Conservation (phyloP, 768 basidiomycete genomes). For the Nidularia sp. region DNA sequence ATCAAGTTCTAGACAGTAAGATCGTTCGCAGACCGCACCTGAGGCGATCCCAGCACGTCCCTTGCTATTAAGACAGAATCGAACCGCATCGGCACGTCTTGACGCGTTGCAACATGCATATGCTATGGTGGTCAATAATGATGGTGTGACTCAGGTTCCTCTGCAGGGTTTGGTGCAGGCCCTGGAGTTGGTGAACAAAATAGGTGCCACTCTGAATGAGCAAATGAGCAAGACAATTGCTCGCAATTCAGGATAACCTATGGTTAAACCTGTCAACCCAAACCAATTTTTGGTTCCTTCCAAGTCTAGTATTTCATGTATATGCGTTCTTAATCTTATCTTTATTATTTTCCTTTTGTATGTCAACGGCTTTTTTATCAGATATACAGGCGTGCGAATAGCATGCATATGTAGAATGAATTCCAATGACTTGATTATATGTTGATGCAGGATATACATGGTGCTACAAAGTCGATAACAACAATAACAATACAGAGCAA, state of each 20-base stretch:
- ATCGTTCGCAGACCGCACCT: slow-evolving; percentile 17
- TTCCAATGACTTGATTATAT: background rate
- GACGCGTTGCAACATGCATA: slow-evolving; percentile 40
- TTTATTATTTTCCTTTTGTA: background rate
- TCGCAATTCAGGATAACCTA: background rate
- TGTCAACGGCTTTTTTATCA: background rate
- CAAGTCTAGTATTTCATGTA: background rate
- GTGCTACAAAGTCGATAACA: background rate
- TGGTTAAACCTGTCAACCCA: background rate
- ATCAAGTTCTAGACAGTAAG: background rate
- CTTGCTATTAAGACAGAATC: slow-evolving; percentile 27
- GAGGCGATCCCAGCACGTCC: slow-evolving; percentile 8
- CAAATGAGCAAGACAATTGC: slow-evolving; percentile 29
- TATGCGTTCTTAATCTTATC: background rate
- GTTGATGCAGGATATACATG: background rate
- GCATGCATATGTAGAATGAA: background rate
- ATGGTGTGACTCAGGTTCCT: slow-evolving; percentile 44
- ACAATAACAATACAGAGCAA: background rate
- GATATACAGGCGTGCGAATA: no score
- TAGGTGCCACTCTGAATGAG: slow-evolving; percentile 42
- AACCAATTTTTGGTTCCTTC: background rate
- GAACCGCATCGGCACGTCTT: slow-evolving; percentile 36
- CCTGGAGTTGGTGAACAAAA: slow-evolving; percentile 37
- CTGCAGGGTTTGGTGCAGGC: slow-evolving; percentile 46
- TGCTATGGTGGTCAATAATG: slow-evolving; percentile 28